Conservation (phyloP, 495 filamentous ascomycete genomes). For the Lasiosphaeria miniovina region DNA sequence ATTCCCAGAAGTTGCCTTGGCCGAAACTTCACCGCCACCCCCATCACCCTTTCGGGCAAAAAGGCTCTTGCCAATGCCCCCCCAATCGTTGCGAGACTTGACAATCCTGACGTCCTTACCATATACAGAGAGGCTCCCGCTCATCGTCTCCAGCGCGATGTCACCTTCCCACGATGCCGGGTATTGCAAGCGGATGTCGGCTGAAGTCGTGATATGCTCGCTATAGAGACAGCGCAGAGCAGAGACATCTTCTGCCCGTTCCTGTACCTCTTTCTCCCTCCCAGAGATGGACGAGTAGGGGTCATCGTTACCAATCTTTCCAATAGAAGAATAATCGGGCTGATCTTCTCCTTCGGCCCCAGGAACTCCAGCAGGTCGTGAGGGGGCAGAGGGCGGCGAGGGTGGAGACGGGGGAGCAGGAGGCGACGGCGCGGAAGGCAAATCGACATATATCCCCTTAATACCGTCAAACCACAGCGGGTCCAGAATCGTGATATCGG, state of each 20-base stretch:
- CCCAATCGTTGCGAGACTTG: slow-evolving; percentile 26
- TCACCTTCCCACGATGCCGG: slow-evolving; percentile 43
- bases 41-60: slow-evolving; percentile 38
- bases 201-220: slow-evolving; percentile 35
- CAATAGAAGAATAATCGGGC: not conserved
- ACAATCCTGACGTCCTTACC: slow-evolving; percentile 34
- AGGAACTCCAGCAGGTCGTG: no score
- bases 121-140: slow-evolving; percentile 29
- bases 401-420: slow-evolving; percentile 6
- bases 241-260: not conserved
- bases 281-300: slow-evolving; percentile 3
- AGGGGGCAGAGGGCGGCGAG: not conserved
- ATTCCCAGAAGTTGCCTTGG: slow-evolving; percentile 27
- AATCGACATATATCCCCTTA: not conserved
- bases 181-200: slow-evolving; percentile 30
- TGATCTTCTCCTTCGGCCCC: not conserved
- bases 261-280: not conserved
- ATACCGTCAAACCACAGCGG: slow-evolving; percentile 31
- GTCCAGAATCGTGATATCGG: slow-evolving; percentile 29
- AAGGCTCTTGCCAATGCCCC: slow-evolving; percentile 26
- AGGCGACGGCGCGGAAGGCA: not conserved
- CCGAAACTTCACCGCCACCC: slow-evolving; percentile 26
- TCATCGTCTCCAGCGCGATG: slow-evolving; percentile 25
- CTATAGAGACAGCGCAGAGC: slow-evolving; percentile 27
- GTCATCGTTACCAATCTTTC: not conserved